Base-by-base conservation (phyloP, 2,329 filamentous ascomycete genomes). In the Raffaelea albimanens region DNA sequence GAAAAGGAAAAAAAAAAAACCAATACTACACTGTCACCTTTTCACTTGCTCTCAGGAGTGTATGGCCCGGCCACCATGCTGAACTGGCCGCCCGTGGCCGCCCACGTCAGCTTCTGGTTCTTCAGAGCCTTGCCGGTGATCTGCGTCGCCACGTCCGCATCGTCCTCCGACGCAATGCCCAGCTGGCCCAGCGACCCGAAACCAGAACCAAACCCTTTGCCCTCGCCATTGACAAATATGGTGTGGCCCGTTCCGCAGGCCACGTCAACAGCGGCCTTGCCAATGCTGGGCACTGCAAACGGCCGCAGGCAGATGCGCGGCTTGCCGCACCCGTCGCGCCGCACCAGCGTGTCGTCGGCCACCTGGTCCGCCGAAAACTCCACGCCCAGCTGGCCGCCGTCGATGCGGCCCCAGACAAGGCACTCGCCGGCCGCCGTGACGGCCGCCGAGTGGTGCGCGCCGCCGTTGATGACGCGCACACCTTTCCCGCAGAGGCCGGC, bases 91-190 rank as follows among this genome's bases (percentile, higher is more conserved):
- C n/a, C n/a, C n/a, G n/a, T n/a, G n/a, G n/a, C n/a, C n/a, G n/a
- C n/a, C n/a, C n/a, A n/a, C n/a, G n/a, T n/a, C n/a, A n/a, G n/a
- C n/a, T n/a, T n/a, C n/a, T n/a, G n/a, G n/a, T n/a, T n/a, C n/a
- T n/a, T n/a, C n/a, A n/a, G n/a, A n/a, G n/a, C n/a, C 89, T 10
- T 82, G 85, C 67, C 95, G 25, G 95, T 58, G 48, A 95, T 85
- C 43, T 82, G 58, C 0, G 85, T 91, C 0, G 89, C 87, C 18
- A 78, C 72, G 54, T 83, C 75, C 31, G 95, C 76, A 56, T 95
- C 88, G 44, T 93, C 85, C n/a, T 80, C 79, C 2, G 74, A 82
- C 29, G 84, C 85, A 55, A 82, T 81, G 7, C 86, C 87, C 4
- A 83, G 87, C 66, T 90, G 86, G 63, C 87, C 89, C 57, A 83